Evolutionary conservation across 257 asterid species (phyloP), one percentile per base, ranked within the genome.

Genomic region (Cinchona pubescens): DNA sequence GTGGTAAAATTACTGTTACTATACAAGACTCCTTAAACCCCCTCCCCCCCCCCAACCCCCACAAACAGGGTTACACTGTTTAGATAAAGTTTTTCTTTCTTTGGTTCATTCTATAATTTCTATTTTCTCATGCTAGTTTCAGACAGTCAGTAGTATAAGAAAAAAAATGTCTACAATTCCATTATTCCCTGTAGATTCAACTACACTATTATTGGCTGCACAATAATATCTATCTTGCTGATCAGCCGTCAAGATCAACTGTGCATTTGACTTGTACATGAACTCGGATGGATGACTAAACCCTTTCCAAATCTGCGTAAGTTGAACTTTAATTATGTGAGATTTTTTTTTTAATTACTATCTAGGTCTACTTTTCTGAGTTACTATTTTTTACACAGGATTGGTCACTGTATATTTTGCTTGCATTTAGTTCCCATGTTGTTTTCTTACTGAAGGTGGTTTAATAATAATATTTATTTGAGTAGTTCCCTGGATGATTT

Each of bases 161-260:
- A 6, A 37, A 19, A 37, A 25, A 30, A 48, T 21, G 29, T 35
- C 3, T 6, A 18, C 19, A 34, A 34, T 59, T 12, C 16, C 16
- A 15, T 32, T 15, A 15, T 15, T 34, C 25, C 38, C 68, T 32
- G 45, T 6, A 15, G 14, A 32, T 27, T 63, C n/a, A 13, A 62
- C 67, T 32, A 30, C 16, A 29, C 23, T 32, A 58, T 58, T 51
- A 61, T 61, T 61, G 67, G 43, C 42, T 62, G 19, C 43, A 62
- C 43, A 34, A 16, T 14, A n/a, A n/a, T n/a, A n/a, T n/a, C n/a
- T n/a, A 58, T 58, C 15, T 58, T 34, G 27, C 68, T 32, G 69
- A n/a, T n/a, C n/a, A 64, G n/a, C 69, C 42, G 7, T 64, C 69
- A 10, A 34, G 49, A 64, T 63, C 69, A 19, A 64, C 69, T 35